These are phyloP conservation scores for Phytophthora sojae DNA, from an alignment of 352 stramenopile species.

Conservation along the genomic window DNA sequence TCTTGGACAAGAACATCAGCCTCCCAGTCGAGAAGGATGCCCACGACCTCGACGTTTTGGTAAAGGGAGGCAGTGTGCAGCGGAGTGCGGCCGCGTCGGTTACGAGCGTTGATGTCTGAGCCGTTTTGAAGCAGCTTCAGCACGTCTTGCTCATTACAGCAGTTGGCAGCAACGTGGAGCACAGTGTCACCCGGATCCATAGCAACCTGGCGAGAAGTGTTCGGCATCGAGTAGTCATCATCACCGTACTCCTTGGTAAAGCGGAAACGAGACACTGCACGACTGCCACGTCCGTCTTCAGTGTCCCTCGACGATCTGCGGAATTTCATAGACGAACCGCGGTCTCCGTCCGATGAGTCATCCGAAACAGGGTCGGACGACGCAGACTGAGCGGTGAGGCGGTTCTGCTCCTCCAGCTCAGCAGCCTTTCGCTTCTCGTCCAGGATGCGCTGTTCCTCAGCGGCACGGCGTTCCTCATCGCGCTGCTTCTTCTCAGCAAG, in stretches of 20 bases:
- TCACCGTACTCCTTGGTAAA: constrained; percentile 86
- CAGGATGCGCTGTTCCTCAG: constrained; percentile 37
- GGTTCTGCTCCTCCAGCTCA: constrained; percentile 66
- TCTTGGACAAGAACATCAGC: constrained; percentile 83
- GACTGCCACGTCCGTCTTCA: constrained; percentile 35
- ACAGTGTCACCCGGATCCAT: constrained; percentile 90
- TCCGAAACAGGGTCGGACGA: constrained; percentile 81
- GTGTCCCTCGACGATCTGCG: constrained; percentile 20
- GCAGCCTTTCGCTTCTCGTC: constrained; percentile 59
- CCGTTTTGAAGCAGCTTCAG: constrained; percentile 88
- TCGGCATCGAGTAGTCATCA: constrained; percentile 51
- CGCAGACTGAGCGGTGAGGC: constrained; percentile 63
- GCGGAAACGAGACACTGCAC: constrained; percentile 73
- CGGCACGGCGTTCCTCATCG: constrained; percentile 44
- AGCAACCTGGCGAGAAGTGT: constrained; percentile 75
- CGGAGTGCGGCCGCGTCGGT: constrained; percentile 79
- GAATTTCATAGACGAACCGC: constrained; percentile 41
- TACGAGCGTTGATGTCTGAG: constrained; percentile 86
- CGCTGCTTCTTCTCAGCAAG: constrained; percentile 42
- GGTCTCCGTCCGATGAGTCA: constrained; percentile 71
- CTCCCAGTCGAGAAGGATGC: constrained; percentile 84
- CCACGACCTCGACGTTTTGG: constrained; percentile 83
- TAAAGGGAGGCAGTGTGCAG: constrained; percentile 86
- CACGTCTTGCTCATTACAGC: constrained; percentile 88
- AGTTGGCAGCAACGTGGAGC: constrained; percentile 87